Evolutionary conservation across 2,329 filamentous ascomycete genomes (phyloP).

Genomic region (Ustilaginoidea virens): DNA sequence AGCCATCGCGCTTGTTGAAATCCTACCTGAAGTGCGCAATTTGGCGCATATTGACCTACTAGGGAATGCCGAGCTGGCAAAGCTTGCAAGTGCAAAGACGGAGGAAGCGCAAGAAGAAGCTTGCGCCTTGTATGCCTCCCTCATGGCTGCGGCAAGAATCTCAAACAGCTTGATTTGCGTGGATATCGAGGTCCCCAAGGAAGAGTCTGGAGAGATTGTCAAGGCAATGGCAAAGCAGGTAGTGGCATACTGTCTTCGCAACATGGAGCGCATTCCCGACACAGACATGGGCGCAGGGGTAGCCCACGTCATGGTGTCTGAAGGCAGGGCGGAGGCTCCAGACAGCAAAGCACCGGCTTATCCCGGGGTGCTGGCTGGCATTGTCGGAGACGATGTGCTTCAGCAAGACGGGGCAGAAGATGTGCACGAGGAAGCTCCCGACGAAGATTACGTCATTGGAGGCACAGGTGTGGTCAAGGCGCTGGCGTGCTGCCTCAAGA

Average conservation of each 20-base stretch:
- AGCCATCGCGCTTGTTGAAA: constrained; percentile 78
- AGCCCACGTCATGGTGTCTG: constrained; percentile 25
- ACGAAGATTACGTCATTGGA: constrained; percentile 91
- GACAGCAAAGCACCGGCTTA: constrained; percentile 25
- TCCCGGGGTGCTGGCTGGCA: constrained; percentile 72
- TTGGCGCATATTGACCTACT: constrained; percentile 79
- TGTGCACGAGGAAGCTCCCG: constrained; percentile 55
- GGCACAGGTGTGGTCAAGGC: constrained; percentile 93
- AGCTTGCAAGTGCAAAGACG: constrained; percentile 58
- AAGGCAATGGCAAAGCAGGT: constrained; percentile 87
- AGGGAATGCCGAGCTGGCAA: constrained; percentile 60
- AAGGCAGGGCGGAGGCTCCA: constrained; percentile 15
- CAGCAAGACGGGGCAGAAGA: constrained; percentile 36
- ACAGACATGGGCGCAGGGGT: constrained; percentile 38
- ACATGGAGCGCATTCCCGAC: constrained; percentile 68
- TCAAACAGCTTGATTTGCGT: constrained; percentile 75
- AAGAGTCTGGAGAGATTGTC: constrained; percentile 75
- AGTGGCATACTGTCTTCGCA: constrained; percentile 84
- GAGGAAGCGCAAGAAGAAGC: constrained; percentile 82
- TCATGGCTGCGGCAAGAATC: constrained; percentile 74
- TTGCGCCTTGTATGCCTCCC: constrained; percentile 79
- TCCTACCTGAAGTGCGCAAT: constrained; percentile 67
- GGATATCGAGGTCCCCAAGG: constrained; percentile 75
- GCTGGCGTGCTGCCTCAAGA: constrained; percentile 75
- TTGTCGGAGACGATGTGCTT: constrained; percentile 56